These are phyloP conservation scores for Xylogone sp. DNA, from an alignment of 2,329 filamentous ascomycete species.

Conservation along the genomic window DNA sequence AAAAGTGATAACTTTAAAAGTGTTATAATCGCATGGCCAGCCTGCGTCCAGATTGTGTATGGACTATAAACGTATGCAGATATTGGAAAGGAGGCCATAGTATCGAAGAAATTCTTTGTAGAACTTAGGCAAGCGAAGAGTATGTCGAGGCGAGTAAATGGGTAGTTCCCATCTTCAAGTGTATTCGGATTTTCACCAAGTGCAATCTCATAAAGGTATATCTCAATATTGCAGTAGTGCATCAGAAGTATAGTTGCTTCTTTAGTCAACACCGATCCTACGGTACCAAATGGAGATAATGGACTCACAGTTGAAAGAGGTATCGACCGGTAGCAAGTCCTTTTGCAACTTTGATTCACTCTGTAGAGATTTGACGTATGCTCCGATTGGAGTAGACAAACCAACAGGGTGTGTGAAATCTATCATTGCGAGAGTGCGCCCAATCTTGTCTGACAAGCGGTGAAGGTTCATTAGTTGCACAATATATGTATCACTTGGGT, in stretches of 20 bases:
- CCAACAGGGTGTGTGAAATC: neutral
- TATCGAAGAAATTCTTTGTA: neutral
- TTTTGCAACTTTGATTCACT: neutral
- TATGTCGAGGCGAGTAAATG: constrained; percentile 1
- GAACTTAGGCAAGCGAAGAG: neutral
- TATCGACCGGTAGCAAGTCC: neutral
- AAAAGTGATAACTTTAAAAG: neutral
- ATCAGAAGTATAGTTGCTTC: constrained; percentile 3
- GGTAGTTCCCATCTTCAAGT: neutral
- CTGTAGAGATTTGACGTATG: neutral
- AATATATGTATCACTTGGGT: constrained; percentile 2
- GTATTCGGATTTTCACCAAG: constrained; percentile 1
- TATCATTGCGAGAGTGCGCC: neutral
- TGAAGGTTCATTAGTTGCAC: constrained; percentile 4
- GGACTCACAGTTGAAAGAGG: neutral
- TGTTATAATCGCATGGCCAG: neutral
- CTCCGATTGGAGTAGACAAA: neutral
- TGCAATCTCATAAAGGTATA: constrained; percentile 5
- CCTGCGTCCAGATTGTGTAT: neutral
- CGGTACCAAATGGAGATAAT: too few species aligned
- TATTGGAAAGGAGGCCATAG: neutral
- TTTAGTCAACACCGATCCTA: neutral
- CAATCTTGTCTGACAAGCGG: constrained; percentile 2
- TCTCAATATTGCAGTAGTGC: constrained; percentile 5
- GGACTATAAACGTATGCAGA: neutral